Conservation (phyloP, 2,329 filamentous ascomycete genomes). For the Aspergillus fumigatiaffinis region DNA sequence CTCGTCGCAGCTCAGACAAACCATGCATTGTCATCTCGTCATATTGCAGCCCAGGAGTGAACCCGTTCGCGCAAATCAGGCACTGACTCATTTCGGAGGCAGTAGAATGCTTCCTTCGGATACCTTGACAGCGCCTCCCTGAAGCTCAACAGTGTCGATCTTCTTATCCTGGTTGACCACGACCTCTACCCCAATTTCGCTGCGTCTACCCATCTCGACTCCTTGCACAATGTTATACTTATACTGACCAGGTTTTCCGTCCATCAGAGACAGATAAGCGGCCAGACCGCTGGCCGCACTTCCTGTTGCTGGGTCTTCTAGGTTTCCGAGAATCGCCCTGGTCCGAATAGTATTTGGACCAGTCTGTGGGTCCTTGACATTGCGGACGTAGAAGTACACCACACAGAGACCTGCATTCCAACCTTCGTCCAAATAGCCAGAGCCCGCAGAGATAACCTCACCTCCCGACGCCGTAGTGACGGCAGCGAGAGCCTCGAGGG, state of each 20-base stretch:
- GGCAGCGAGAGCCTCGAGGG: constrained; percentile 53
- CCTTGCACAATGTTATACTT: constrained; percentile 58
- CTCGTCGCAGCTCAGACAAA: neutral
- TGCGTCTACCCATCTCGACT: constrained; percentile 59
- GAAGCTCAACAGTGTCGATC: constrained; percentile 31
- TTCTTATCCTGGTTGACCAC: constrained; percentile 16
- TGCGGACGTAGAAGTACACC: constrained; percentile 28
- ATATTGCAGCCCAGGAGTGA: neutral
- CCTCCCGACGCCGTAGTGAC: constrained; percentile 21
- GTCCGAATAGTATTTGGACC: constrained; percentile 25
- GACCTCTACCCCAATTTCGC: constrained; percentile 34
- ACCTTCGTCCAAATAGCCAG: constrained; percentile 27
- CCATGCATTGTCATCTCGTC: neutral
- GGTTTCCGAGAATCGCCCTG: constrained; percentile 21
- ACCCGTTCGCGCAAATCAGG: neutral
- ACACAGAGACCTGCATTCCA: constrained; percentile 27
- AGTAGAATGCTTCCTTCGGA: constrained; percentile 31
- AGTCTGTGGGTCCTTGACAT: constrained; percentile 59
- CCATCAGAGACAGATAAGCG: constrained; percentile 49
- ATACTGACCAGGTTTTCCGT: constrained; percentile 25
- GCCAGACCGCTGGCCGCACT: constrained; percentile 57
- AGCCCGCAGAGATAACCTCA: constrained; percentile 16
- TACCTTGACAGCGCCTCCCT: constrained; percentile 31
- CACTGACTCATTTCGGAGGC: constrained; percentile 13
- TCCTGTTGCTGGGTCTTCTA: constrained; percentile 41